phyloP scores from a whole-genome alignment of 768 basidiomycete genomes.

The Aureoboletus auriporus region DNA sequence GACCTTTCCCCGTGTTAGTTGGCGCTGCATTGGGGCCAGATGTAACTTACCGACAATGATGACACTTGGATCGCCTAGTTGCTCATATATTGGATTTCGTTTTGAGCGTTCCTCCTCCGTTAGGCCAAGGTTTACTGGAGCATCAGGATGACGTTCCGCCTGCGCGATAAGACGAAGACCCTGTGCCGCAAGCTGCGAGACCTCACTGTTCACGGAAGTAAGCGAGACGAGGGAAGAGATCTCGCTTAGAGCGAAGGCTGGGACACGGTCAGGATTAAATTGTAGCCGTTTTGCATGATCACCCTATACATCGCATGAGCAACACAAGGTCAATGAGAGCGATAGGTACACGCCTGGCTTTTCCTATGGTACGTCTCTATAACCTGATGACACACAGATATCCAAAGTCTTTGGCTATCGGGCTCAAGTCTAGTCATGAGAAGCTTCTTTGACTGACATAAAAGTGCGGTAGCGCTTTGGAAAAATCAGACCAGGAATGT shows the following conservation, averaged over 20 bases:
- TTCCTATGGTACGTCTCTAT: conserved; percentile 52
- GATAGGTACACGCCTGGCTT: conserved; percentile 37
- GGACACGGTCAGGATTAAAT: conserved; percentile 46
- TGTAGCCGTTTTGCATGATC: conserved; percentile 49
- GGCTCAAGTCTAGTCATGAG: conserved; percentile 56
- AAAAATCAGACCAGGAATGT: not conserved
- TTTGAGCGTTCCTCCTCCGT: conserved; percentile 63
- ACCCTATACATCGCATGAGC: conserved; percentile 27
- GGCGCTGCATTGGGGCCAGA: not conserved
- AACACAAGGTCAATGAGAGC: not conserved
- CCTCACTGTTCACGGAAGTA: conserved; percentile 61
- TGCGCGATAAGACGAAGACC: conserved; percentile 66
- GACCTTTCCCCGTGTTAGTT: conserved; percentile 42
- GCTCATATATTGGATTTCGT: conserved; percentile 72
- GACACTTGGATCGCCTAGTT: conserved; percentile 72
- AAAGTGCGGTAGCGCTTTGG: conserved; percentile 22
- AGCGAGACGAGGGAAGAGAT: conserved; percentile 70
- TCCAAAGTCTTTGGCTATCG: conserved; percentile 66
- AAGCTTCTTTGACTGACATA: conserved; percentile 55
- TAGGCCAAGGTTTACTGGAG: conserved; percentile 46
- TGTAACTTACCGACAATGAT: conserved; percentile 59
- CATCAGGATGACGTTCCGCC: conserved; percentile 59
- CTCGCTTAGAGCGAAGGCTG: conserved; percentile 66
- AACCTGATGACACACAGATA: conserved; percentile 56
- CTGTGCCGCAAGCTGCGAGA: conserved; percentile 66